A percentile compares a stretch with the other conserved stretches of the same genome.
phyloP scores from a whole-genome alignment of 805 yeast species.

The Yarrowia osloensis region DNA sequence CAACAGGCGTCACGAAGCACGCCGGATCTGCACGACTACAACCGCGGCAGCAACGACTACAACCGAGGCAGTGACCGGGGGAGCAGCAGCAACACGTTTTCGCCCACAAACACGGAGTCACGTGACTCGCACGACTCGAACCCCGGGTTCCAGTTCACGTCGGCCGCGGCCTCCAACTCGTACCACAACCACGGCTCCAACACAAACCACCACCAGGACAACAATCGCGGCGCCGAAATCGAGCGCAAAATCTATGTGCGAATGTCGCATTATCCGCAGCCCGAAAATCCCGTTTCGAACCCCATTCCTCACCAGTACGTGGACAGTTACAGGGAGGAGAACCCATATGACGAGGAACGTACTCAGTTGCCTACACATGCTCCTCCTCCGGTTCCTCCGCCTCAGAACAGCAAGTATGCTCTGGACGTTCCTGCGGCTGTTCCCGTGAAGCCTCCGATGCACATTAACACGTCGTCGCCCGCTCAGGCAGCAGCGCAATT shows the following conservation, averaged over 20 bases:
- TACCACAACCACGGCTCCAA: neutral
- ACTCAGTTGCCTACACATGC: conserved; percentile 21
- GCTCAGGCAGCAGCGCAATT: neutral
- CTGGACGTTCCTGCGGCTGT: conserved; percentile 8
- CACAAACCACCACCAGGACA: neutral
- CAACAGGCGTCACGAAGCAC: conserved; percentile 22
- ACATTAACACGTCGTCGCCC: neutral
- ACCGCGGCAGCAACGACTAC: conserved; percentile 1
- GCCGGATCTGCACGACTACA: conserved; percentile 18
- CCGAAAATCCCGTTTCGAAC: conserved; percentile 13
- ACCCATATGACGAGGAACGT: conserved; percentile 25
- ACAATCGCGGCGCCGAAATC: neutral
- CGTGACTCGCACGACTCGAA: conserved; percentile 19
- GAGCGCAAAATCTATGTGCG: conserved; percentile 27
- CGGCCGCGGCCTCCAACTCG: conserved; percentile 3
- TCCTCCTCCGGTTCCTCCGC: conserved; percentile 17
- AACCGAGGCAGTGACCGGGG: neutral
- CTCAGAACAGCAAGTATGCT: conserved; percentile 4
- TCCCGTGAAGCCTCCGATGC: conserved; percentile 4
- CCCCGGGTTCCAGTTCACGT: conserved; percentile 6
- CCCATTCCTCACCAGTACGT: conserved; percentile 27
- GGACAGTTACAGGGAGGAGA: conserved; percentile 12
- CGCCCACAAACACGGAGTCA: neutral
- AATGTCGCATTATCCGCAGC: conserved; percentile 29
- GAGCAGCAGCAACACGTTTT: conserved; percentile 1